Evolutionary conservation across 352 stramenopile genomes (phyloP).

Genomic region (Pythium phragmitis): DNA sequence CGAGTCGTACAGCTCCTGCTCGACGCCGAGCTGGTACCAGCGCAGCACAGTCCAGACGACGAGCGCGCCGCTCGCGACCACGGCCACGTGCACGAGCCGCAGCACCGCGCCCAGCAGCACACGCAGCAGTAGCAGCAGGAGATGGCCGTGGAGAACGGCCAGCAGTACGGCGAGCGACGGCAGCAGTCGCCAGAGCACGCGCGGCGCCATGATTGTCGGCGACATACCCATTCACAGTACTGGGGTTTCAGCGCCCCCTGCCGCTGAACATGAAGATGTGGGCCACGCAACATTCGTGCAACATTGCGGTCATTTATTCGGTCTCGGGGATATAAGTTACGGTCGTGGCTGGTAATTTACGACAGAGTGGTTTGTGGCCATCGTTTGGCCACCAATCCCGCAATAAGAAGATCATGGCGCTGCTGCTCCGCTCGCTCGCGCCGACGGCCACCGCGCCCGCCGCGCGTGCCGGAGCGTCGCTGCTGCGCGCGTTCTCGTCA

Average conservation of each 20-base stretch:
- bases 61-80: conserved; percentile 46
- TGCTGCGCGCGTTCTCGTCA: conserved; percentile 23
- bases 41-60: conserved; percentile 66
- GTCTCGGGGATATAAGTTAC: not conserved
- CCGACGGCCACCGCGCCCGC: conserved; percentile 5
- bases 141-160: conserved; percentile 11
- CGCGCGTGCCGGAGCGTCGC: conserved; percentile 14
- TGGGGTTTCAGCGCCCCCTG: conserved; percentile 4
- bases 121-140: conserved; percentile 13
- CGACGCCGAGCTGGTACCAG: conserved; percentile 54
- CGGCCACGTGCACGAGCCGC: conserved; percentile 39
- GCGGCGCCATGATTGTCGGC: not conserved
- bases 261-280: not conserved
- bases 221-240: not conserved
- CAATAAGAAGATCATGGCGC: conserved; percentile 8
- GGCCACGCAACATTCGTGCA: conserved; percentile 5
- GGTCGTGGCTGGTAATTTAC: conserved; percentile 1
- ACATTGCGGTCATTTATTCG: not conserved
- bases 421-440: conserved; percentile 23
- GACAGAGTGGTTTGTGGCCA: conserved; percentile 2
- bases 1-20: conserved; percentile 62
- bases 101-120: conserved; percentile 7
- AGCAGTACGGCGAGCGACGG: conserved; percentile 27
- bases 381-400: conserved; percentile 2
- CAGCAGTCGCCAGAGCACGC: conserved; percentile 27